Base-by-base conservation (phyloP, 441 rosid species). In the Gossypium laxum region DNA sequence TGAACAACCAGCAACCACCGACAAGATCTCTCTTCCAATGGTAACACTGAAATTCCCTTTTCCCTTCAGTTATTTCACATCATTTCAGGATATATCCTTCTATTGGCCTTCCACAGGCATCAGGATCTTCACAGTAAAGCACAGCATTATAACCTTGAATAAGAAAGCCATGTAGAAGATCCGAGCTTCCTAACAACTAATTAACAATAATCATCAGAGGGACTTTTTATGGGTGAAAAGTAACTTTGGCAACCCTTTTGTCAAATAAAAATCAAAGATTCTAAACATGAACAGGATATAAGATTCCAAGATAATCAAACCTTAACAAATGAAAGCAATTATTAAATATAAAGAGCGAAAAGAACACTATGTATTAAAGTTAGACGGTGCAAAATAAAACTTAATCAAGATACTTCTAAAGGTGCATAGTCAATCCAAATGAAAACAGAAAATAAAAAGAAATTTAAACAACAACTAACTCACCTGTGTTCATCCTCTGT, bases 401-500 rank as follows among this genome's bases (percentile, higher is more conserved):
- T 68, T 21, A 67, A 14, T 51, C 6, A 71, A 77, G 69, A 5
- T 11, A 57, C 52, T 57, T 73, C 10, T n/a, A 30, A 62, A 41
- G 55, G 26, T 69, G 65, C 71, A 15, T 74, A 10, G 32, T 22
- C 32, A 66, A 76, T 56, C 45, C 14, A 67, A 22, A 65, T 8
- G 52, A 19, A 72, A 54, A 0, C 70, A 56, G 11, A 77, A 72
- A 76, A 32, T 19, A 65, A 69, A 32, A 34, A 34, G 69, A 70
- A 70, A 4, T 0, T 14, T 50, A 64, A 48, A 66, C 70, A 60
- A 66, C 19, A 45, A 51, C 56, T 56, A 77, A 62, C 41, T 81
- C 76, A 94, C 99, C 98, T 88, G 88, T 94, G 99, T 61, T 94
- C 99, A 57, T 92, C 97, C 85, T 94, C 99, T 0, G 97, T 86